These are phyloP conservation scores for Echeveria elegans DNA, from an alignment of 164 flowering plant genomes.

Conservation along the genomic window DNA sequence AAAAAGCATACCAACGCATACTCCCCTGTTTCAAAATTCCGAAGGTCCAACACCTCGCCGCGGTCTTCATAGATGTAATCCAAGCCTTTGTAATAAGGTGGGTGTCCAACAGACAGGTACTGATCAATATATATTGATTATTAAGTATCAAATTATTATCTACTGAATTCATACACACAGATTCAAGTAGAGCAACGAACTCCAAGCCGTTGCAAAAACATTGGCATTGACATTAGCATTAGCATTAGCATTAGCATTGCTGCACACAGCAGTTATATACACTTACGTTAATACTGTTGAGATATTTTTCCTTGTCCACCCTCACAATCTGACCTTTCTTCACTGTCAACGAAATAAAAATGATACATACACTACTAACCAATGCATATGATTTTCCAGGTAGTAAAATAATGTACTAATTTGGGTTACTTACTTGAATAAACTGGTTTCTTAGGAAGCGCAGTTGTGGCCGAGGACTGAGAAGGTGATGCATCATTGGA, in stretches of 20 bases:
- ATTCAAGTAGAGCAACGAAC: too few relatives aligned
- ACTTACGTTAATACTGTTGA: slow-evolving; percentile 77
- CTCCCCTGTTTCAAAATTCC: slow-evolving; percentile 81
- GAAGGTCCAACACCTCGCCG: slow-evolving; percentile 89
- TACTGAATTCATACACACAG: too few relatives aligned
- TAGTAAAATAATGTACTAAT: too few relatives aligned
- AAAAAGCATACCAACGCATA: slow-evolving; percentile 73
- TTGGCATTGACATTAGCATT: background rate
- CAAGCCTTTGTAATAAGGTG: slow-evolving; percentile 82
- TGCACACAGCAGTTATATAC: too few relatives aligned
- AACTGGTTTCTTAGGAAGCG: slow-evolving; percentile 17
- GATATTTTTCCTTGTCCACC: slow-evolving; percentile 30
- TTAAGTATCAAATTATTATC: too few relatives aligned
- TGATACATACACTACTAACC: background rate
- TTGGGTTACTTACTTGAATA: slow-evolving; percentile 10
- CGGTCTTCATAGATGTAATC: slow-evolving; percentile 95
- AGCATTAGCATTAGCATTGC: too few relatives aligned
- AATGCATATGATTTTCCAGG: too few relatives aligned
- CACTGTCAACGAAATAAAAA: slow-evolving; percentile 7
- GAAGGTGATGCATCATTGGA: slow-evolving; percentile 1
- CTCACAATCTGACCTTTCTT: slow-evolving; percentile 16
- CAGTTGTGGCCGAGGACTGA: slow-evolving; percentile 16
- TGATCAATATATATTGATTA: slow-evolving; percentile 14
- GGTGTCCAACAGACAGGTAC: slow-evolving; percentile 93
- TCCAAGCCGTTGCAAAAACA: too few relatives aligned